These are phyloP conservation scores for Ceratocystis alfenasii DNA, from an alignment of 2,329 filamentous ascomycete genomes.

Conservation along the genomic window DNA sequence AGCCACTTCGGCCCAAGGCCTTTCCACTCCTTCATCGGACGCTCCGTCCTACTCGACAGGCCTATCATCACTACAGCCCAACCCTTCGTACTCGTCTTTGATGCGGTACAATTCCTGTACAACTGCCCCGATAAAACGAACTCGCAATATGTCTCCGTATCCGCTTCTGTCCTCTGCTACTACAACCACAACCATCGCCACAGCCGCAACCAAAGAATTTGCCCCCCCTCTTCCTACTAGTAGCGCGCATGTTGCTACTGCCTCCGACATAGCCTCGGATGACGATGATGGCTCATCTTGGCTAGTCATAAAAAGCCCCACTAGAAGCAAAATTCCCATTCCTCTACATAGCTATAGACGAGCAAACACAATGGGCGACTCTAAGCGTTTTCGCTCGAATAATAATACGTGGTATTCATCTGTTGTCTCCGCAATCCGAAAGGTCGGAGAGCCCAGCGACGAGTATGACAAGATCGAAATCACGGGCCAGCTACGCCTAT, in stretches of 20 bases:
- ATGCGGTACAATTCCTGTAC: conserved; percentile 15
- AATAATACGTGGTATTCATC: conserved; percentile 13
- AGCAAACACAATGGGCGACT: conserved; percentile 8
- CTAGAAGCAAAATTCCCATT: neutral
- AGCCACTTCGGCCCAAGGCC: neutral
- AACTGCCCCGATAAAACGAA: conserved; percentile 7
- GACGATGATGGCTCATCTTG: neutral
- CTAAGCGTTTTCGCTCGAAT: neutral
- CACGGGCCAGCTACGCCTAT: neutral
- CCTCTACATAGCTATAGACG: neutral
- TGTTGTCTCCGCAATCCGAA: conserved; percentile 14
- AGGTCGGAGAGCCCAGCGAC: conserved; percentile 1
- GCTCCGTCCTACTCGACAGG: conserved; percentile 11
- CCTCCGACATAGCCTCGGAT: neutral
- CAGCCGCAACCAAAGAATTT: no score
- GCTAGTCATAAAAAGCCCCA: neutral
- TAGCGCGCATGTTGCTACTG: neutral
- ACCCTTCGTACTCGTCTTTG: conserved; percentile 12
- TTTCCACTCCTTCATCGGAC: conserved; percentile 7
- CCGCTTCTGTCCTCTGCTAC: neutral
- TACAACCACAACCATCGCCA: neutral
- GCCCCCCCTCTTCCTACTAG: neutral
- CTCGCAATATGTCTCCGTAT: conserved; percentile 2
- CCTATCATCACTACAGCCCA: conserved; percentile 9
- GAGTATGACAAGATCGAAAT: neutral